Evolutionary conservation across 352 stramenopile genomes (phyloP).

Genomic region (Phytophthora constricta): DNA sequence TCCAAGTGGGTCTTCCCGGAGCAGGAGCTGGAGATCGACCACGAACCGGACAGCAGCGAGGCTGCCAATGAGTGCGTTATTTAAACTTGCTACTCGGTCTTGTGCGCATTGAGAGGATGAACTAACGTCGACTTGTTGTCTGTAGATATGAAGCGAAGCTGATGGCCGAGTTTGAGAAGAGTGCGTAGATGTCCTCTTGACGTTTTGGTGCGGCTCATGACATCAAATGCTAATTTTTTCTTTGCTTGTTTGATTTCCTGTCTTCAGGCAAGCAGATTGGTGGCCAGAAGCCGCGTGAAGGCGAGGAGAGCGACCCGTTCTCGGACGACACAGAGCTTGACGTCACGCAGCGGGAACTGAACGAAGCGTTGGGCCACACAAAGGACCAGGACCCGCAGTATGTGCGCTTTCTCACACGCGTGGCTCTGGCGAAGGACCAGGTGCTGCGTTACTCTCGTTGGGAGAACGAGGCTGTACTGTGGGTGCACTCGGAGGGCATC

Average conservation of each 20-base stretch:
- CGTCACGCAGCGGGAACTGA: slow-evolving; percentile 78
- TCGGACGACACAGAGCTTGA: slow-evolving; percentile 79
- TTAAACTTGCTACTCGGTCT: not conserved
- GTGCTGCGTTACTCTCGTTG: slow-evolving; percentile 92
- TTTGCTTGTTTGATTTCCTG: not conserved
- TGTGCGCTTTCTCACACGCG: slow-evolving; percentile 80
- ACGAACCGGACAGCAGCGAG: slow-evolving; percentile 66
- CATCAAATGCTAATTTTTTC: not conserved
- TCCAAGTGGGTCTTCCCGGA: slow-evolving; percentile 82
- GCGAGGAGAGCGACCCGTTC: slow-evolving; percentile 58
- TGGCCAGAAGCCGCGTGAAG: slow-evolving; percentile 12
- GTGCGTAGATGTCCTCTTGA: slow-evolving; percentile 42
- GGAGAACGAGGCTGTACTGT: slow-evolving; percentile 85
- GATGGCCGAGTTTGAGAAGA: slow-evolving; percentile 72
- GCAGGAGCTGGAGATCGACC: slow-evolving; percentile 81
- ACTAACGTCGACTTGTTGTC: slow-evolving; percentile 2
- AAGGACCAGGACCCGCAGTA: slow-evolving; percentile 79
- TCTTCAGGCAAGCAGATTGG: slow-evolving; percentile 21
- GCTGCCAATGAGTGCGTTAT: slow-evolving; percentile 67
- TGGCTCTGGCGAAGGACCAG: slow-evolving; percentile 85
- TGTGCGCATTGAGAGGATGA: not conserved
- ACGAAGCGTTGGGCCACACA: slow-evolving; percentile 66
- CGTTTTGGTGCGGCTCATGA: not conserved
- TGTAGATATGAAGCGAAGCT: slow-evolving; percentile 66
- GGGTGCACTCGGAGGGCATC: slow-evolving; percentile 81